These are phyloP conservation scores for Colletotrichum karsti DNA, from an alignment of 2,329 filamentous ascomycete genomes.

Conservation along the genomic window DNA sequence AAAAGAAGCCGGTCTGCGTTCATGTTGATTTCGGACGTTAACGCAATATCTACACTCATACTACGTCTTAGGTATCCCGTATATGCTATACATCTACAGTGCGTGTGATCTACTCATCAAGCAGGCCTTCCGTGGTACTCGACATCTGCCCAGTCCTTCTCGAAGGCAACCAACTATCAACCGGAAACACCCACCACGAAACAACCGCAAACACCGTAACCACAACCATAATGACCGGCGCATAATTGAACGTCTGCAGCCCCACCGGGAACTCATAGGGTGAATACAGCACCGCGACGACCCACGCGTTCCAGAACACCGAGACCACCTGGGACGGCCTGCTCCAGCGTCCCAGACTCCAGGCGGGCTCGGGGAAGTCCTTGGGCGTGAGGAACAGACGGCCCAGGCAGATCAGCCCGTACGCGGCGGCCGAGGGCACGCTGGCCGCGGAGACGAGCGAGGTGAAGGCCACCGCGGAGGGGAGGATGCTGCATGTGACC, in stretches of 20 bases:
- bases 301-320: slow-evolving; percentile 59
- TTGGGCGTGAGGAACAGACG: slow-evolving; percentile 56
- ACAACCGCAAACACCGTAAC: slow-evolving; percentile 57
- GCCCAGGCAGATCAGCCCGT: slow-evolving; percentile 58
- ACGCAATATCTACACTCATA: too few species aligned
- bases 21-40: too few species aligned
- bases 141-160: too few species aligned
- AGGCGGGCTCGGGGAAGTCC: slow-evolving; percentile 53
- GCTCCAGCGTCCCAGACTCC: slow-evolving; percentile 53
- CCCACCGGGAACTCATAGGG: slow-evolving; percentile 54
- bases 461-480: slow-evolving; percentile 61
- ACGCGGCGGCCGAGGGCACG: slow-evolving; percentile 60
- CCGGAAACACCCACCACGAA: slow-evolving; percentile 57
- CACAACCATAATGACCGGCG: slow-evolving; percentile 58
- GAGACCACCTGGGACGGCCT: slow-evolving; percentile 56
- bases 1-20: too few species aligned
- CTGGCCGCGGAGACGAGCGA: slow-evolving; percentile 62
- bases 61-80: too few species aligned
- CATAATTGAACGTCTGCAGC: slow-evolving; percentile 54
- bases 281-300: slow-evolving; percentile 56
- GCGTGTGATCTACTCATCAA: too few species aligned
- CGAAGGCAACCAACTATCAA: slow-evolving; percentile 54
- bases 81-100: too few species aligned
- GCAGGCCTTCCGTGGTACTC: too few species aligned
- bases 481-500: slow-evolving; percentile 66